Evolutionary conservation across 805 yeast species (phyloP).

Genomic region (Barnettozyma sucrosica): DNA sequence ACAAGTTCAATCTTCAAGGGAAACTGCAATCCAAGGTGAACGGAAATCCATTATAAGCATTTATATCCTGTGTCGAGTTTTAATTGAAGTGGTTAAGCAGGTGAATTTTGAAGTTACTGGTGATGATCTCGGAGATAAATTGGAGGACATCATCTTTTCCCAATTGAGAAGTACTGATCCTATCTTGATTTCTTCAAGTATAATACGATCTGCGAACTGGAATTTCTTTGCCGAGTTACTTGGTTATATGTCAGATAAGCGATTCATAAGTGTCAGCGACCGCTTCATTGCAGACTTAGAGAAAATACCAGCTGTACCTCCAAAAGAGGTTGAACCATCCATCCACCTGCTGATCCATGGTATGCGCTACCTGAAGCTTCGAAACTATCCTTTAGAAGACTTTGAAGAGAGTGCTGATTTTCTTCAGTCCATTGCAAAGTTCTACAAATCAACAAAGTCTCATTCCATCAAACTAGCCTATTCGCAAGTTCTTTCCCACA

Average conservation of each 20-base stretch:
- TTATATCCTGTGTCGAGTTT: slow-evolving; percentile 82
- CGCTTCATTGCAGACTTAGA: slow-evolving; percentile 90
- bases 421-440: slow-evolving; percentile 77
- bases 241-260: slow-evolving; percentile 83
- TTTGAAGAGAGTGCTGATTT: slow-evolving; percentile 95
- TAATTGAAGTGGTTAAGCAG: slow-evolving; percentile 88
- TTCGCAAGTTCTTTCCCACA: slow-evolving; percentile 72
- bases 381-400: slow-evolving; percentile 79
- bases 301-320: slow-evolving; percentile 54
- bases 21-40: slow-evolving; percentile 77
- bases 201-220: slow-evolving; percentile 90
- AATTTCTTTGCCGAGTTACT: slow-evolving; percentile 79
- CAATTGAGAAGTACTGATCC: slow-evolving; percentile 90
- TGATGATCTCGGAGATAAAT: slow-evolving; percentile 70
- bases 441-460: slow-evolving; percentile 61
- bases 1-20: slow-evolving; percentile 41
- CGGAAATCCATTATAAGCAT: slow-evolving; percentile 82
- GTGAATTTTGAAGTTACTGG: slow-evolving; percentile 70
- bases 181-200: slow-evolving; percentile 51
- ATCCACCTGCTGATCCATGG: slow-evolving; percentile 79
- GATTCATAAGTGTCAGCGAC: slow-evolving; percentile 86
- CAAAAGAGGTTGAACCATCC: slow-evolving; percentile 51
- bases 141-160: slow-evolving; percentile 90
- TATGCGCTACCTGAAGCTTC: slow-evolving; percentile 77
- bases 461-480: slow-evolving; percentile 68